Base-by-base conservation (phyloP, 2,329 filamentous ascomycete genomes). In the Sclerotinia minor region DNA sequence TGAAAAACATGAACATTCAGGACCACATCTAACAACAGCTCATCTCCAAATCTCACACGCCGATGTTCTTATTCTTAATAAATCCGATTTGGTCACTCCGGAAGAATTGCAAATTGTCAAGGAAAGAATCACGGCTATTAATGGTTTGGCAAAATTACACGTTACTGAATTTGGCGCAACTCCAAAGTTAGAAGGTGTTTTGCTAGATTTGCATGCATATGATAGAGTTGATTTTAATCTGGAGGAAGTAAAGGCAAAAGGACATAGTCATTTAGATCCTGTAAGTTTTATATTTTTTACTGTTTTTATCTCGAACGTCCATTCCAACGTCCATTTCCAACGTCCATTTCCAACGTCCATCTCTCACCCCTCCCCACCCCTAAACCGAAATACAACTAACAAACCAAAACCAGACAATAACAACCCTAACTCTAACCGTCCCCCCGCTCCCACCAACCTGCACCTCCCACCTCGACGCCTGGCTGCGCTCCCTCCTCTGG, bases 21-120 rank as follows among this genome's bases (percentile, higher is more conserved):
- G 89, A 0, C 89, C 91, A 0, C 80, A 93, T 11, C 86, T 97
- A 79, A 97, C 94, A 0, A 97, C 92, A 2, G 95, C 95, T 0
- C 95, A 99, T 78, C 85, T 98, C 59, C 95, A 99, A 76, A 96
- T 99, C 69, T 97, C 93, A 1, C 94, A 99, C 75, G 95, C 95
- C 8, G 95, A 99, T 79, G 92, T 98, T 11, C 86, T 99, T 55
- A 87, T 99, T 50, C 87, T 99, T 73, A 99, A 99, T 81, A 99
- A 99, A 79, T 84, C 89, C 3, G 95, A 99, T 76, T 83, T 97
- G 4, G 93, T 98, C 4, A 86, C 84, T 7, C 77, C 84, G 1
- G 80, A 85, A 8, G 88, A 97, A 74, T 83, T 98, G 0, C 79
- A 86, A n/a, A 79, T 77, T 0, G 91, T 97, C 9, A 84, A 83